Evolutionary conservation across 2,329 filamentous ascomycete species (phyloP), one percentile per base, ranked within the genome.

Genomic region (Cladosporium sp.): DNA sequence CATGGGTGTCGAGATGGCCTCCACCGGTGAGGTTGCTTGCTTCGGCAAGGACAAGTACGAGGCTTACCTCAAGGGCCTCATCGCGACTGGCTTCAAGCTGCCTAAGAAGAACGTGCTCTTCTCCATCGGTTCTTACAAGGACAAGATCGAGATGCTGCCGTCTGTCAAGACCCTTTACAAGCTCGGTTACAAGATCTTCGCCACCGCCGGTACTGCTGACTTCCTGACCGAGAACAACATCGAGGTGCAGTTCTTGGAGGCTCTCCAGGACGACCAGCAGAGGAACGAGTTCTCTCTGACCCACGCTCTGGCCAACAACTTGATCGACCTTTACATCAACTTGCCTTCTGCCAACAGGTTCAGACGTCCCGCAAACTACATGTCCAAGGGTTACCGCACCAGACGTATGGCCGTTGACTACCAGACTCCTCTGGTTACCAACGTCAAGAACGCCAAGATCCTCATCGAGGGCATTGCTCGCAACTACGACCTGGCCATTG

Each of bases 361-460:
- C 85, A 88, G 95, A 73, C 89, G 95, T 71, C 95, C 95, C 35
- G 95, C 95, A 73, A 99, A 93, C 83, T 99, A 98, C 81, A 96
- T 99, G 90, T 96, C 91, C 80, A 95, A 95, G 82, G 95, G 95
- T 67, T 99, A 99, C 82, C 90, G 91, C 75, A 98, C 95, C 65
- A 89, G 95, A 78, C 89, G 95, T 79, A 97, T 99, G 93, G 95
- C 95, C 40, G 95, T 99, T 50, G 95, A 97, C 80, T 92, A 97
- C 81, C 94, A 98, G 81, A 96, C 95, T 64, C 95, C 95, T 66
- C 83, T 99, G 67, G 94, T 99, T 21, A 99, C 95, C 64, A 99
- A 99, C 74, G 95, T 99, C 79, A 99, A 99, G 86, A 98, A 97
- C 76, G 95, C 95, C 67, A 99, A 98, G 85, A 92, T 99, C 67